Base-by-base conservation (phyloP, 176 grass and related monocot genomes). In the Oryza meyeriana region DNA sequence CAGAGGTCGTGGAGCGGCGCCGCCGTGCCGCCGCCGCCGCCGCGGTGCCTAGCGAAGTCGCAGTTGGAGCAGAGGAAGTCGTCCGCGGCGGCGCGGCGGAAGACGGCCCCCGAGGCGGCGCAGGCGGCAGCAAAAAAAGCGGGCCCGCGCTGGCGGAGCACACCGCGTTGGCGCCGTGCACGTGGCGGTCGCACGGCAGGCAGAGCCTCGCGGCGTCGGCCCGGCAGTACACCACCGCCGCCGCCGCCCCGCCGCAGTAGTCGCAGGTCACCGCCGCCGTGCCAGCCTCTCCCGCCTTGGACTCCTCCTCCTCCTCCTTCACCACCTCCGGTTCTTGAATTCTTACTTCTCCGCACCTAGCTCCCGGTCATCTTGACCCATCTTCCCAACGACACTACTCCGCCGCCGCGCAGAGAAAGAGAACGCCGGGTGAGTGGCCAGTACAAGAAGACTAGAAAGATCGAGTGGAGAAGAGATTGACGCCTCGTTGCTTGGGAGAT, bases 141-240 rank as follows among this genome's bases (percentile, higher is more conserved):
- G 88, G 91, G 88, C 77, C 16, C 95, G 95, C 7, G 81, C 50
- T 95, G 95, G 78, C 93, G 95, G 90, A 94, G 79, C 88, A 95
- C 6, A 98, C 95, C 25, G 88, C 86, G 84, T 98, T 98, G 58
- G 95, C 95, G n/a, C 84, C 90, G 86, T 98, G 95, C 81, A 98
- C 95, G 27, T 88, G 86, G 38, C 90, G 90, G 82, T 98, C 95
- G 78, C 95, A 98, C 36, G 84, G 78, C 44, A 95, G 82, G 86
- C 95, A 98, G 30, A 98, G 92, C 81, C 87, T 62, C 12, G 95
- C 90, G 4, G 86, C 55, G 82, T 98, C 95, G 2, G 95, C 95
- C 14, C 88, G 86, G 90, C 95, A 98, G 82, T 85, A 95, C 18
- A 98, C 86, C 38, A 88, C 78, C n/a, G 95, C 79, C 36, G 38